Base-by-base conservation (phyloP, 768 basidiomycete genomes). In the Suillus variegatus region DNA sequence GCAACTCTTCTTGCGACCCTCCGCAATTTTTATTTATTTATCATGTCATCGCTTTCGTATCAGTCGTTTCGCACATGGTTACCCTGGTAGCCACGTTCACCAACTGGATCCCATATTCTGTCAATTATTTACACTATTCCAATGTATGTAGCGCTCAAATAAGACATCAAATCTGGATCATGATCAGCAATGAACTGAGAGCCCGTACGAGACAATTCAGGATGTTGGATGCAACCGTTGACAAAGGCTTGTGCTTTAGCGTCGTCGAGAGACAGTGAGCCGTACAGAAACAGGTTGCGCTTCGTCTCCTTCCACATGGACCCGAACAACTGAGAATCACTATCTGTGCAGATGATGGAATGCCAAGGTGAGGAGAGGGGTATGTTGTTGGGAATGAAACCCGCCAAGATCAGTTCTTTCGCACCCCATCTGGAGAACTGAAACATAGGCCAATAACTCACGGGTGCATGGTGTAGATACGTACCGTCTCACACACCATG, bases 251-350 rank as follows among this genome's bases (percentile, higher is more conserved):
- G 72, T 5, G 73, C 66, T 66, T 63, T 73, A 6, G 75, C 69
- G 52, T 78, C 75, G 49, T 38, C 69, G 22, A 77, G 61, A 36
- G 76, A 72, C 32, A 78, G 65, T 10, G 68, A 72, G 18, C 67
- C 73, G 36, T 66, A 75, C 44, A 78, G 43, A 5, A 64, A 62
- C 47, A 71, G 69, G 62, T 72, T 79, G n/a, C 65, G 65, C 46
- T 63, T 25, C 9, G 71, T 75, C 54, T 79, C 77, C 64, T 74
- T 69, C 73, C 75, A 79, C 64, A 73, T 66, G 16, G 69, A 67
- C 4, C 40, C 63, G n/a, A 62, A 14, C 41, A 54, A 58, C 38
- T 25, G 35, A n/a, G 54, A 56, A 14, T 62, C 66, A 47, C 49
- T 56, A 8, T 71, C 69, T 32, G 55, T 68, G 60, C 64, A 72